phyloP scores from a whole-genome alignment of 2,329 filamentous ascomycete genomes.

The Trichoderma arundinaceum region DNA sequence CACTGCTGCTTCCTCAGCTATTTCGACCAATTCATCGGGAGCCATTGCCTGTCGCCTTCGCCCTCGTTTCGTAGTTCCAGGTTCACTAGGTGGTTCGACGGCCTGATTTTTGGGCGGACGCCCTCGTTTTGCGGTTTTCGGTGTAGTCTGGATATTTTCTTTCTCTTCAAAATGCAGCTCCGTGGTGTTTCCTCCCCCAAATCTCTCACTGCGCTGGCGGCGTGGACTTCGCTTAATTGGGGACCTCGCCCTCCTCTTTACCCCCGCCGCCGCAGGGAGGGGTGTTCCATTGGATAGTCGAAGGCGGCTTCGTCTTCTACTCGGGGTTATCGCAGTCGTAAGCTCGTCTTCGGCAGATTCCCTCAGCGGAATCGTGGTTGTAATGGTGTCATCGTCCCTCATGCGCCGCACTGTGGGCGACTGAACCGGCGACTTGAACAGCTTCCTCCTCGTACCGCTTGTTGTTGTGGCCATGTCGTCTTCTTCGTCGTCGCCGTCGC shows the following conservation, averaged over 20 bases:
- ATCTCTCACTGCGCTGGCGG: constrained; percentile 43
- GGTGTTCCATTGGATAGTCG: constrained; percentile 60
- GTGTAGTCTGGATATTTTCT: constrained; percentile 40
- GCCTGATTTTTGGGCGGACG: constrained; percentile 41
- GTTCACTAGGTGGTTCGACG: constrained; percentile 40
- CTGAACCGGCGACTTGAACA: constrained; percentile 54
- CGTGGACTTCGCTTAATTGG: constrained; percentile 48
- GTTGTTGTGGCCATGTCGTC: constrained; percentile 35
- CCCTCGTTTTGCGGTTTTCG: constrained; percentile 42
- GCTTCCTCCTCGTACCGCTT: constrained; percentile 47
- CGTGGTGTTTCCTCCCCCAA: constrained; percentile 41
- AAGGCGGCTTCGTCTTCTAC: constrained; percentile 52
- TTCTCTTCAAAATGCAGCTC: constrained; percentile 35
- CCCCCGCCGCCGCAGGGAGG: constrained; percentile 48
- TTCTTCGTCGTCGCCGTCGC: neutral
- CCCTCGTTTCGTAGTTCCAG: constrained; percentile 32
- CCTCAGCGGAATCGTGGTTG: constrained; percentile 59
- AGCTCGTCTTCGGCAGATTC: constrained; percentile 47
- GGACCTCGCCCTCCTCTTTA: constrained; percentile 55
- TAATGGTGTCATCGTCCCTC: constrained; percentile 50
- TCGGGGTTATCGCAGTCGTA: constrained; percentile 46
- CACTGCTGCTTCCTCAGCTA: constrained; percentile 36
- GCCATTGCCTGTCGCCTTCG: constrained; percentile 37
- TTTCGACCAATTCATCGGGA: constrained; percentile 39
- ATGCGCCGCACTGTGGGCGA: constrained; percentile 46